phyloP scores from a whole-genome alignment of 164 flowering plant species.

The Paratinospora sagittata region DNA sequence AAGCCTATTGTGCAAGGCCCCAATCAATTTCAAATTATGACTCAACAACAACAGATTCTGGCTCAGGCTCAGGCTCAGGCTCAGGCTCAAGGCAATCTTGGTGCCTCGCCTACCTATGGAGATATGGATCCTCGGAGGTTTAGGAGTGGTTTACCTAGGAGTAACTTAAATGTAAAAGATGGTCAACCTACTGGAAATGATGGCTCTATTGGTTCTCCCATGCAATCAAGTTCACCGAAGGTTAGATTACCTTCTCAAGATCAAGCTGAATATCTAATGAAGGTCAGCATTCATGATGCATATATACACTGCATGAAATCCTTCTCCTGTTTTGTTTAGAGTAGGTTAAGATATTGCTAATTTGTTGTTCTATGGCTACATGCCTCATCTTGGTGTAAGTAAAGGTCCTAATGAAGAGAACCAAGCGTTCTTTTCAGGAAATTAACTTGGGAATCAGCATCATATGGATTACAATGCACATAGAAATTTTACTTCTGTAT shows the following conservation, averaged over 20 bases:
- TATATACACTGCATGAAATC: neutral
- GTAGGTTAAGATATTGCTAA: neutral
- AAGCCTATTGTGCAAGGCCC: conserved; percentile 54
- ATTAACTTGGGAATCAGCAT: neutral
- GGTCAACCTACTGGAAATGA: conserved; percentile 72
- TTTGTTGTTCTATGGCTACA: neutral
- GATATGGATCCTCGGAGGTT: conserved; percentile 59
- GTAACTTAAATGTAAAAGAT: conserved; percentile 56
- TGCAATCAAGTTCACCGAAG: conserved; percentile 76
- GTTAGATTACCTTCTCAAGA: conserved; percentile 34
- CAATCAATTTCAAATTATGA: conserved; percentile 59
- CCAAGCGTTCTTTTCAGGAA: neutral
- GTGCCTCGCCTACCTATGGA: conserved; percentile 50
- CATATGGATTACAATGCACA: neutral
- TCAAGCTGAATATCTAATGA: conserved; percentile 29
- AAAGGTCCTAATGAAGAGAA: neutral
- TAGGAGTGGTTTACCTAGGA: conserved; percentile 51
- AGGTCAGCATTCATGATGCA: conserved; percentile 22
- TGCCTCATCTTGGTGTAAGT: neutral
- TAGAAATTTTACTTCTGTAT: neutral
- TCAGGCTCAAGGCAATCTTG: conserved; percentile 67
- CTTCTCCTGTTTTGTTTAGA: neutral
- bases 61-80: conserved; percentile 82
- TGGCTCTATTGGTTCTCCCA: conserved; percentile 77
- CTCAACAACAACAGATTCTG: conserved; percentile 61